Evolutionary conservation across 306 rosid species (phyloP).

Genomic region (Hippophae rhamnoides): DNA sequence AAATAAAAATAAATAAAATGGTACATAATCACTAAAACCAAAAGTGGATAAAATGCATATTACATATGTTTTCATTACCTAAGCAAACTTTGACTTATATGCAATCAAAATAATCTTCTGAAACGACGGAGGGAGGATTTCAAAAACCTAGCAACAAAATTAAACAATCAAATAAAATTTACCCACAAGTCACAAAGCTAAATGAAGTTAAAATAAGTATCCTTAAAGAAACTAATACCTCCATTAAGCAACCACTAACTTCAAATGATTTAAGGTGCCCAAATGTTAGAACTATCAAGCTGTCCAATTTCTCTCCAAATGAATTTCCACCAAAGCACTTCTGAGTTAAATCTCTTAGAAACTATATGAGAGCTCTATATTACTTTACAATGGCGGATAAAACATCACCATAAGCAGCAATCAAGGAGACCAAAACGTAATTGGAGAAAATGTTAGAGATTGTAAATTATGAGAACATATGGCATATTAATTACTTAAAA

Average conservation of each 20-base stretch:
- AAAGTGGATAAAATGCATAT: not conserved
- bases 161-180: not conserved
- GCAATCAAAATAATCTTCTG: slow-evolving; percentile 57
- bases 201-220: not conserved
- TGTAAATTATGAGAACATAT: too few species aligned
- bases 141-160: slow-evolving; percentile 50
- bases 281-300: slow-evolving; percentile 58
- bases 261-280: slow-evolving; percentile 78
- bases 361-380: slow-evolving; percentile 27
- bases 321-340: slow-evolving; percentile 30
- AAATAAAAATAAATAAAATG: slow-evolving; percentile 2
- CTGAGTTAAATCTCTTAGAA: slow-evolving; percentile 38
- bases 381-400: slow-evolving; percentile 1
- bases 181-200: not conserved
- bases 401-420: not conserved
- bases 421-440: not conserved
- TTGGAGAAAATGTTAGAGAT: not conserved
- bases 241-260: slow-evolving; percentile 54
- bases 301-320: slow-evolving; percentile 60
- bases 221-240: slow-evolving; percentile 31
- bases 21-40: not conserved
- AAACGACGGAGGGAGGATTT: slow-evolving; percentile 51
- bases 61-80: slow-evolving; percentile 33
- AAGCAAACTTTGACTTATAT: slow-evolving; percentile 81
- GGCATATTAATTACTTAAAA: too few species aligned